Evolutionary conservation across 2,329 filamentous ascomycete species (phyloP).

Genomic region (Aotearoamyces nothofagi): DNA sequence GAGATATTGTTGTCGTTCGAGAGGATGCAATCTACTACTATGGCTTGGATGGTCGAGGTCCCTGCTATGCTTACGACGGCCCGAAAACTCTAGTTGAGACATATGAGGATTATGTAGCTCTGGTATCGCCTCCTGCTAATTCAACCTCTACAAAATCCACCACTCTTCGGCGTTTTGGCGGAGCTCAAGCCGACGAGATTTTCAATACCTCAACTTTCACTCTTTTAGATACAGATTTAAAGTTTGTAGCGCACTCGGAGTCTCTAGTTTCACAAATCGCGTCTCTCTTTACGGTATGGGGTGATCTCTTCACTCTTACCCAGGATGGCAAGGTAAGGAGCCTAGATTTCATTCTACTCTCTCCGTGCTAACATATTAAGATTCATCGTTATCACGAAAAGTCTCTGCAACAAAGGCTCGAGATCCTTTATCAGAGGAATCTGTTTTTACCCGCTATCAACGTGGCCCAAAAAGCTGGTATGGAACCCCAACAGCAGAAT

Average conservation of each 20-base stretch:
- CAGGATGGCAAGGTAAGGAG: constrained; percentile 71
- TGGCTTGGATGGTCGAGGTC: constrained; percentile 67
- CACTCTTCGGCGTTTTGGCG: constrained; percentile 57
- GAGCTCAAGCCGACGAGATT: constrained; percentile 56
- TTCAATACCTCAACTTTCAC: constrained; percentile 84
- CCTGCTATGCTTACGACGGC: constrained; percentile 82
- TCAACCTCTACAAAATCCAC: constrained; percentile 31
- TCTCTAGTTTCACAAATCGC: constrained; percentile 69
- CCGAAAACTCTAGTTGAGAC: constrained; percentile 70
- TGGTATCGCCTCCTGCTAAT: constrained; percentile 59
- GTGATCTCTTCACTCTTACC: constrained; percentile 77
- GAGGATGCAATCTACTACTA: constrained; percentile 97
- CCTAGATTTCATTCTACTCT: neutral
- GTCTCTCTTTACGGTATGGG: constrained; percentile 75
- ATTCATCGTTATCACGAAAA: constrained; percentile 85
- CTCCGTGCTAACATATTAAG: constrained; percentile 26
- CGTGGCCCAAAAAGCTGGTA: constrained; percentile 74
- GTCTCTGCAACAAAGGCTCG: constrained; percentile 74
- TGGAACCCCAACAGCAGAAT: constrained; percentile 72
- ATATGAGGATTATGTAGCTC: constrained; percentile 72
- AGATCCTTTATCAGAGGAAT: constrained; percentile 87
- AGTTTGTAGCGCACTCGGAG: constrained; percentile 82
- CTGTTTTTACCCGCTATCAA: constrained; percentile 86
- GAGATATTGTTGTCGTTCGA: constrained; percentile 79
- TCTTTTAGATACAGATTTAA: constrained; percentile 78